Conservation (phyloP, 2,329 filamentous ascomycete genomes). For the Pestalotiopsis sp. region DNA sequence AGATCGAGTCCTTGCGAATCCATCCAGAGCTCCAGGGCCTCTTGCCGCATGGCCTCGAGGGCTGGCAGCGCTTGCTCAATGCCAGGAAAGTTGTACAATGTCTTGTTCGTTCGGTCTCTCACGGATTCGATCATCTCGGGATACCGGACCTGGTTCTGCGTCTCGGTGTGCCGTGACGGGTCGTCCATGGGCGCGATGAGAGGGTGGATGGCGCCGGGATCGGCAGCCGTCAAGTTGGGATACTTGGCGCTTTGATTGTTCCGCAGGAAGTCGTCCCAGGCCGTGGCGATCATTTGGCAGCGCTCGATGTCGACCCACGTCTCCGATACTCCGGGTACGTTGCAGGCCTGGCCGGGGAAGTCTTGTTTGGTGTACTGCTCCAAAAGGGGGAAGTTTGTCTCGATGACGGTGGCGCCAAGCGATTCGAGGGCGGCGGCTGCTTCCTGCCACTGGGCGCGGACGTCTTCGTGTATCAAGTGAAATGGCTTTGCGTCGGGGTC, state of each 20-base stretch:
- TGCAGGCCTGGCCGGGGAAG: background rate
- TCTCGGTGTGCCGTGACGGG: background rate
- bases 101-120: background rate
- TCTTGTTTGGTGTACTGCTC: background rate
- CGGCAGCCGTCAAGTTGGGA: background rate
- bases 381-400: background rate
- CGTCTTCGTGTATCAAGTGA: background rate
- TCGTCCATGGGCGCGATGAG: slow-evolving; percentile 2
- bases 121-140: background rate
- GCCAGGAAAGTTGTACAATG: background rate
- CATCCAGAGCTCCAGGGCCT: background rate
- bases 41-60: background rate
- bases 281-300: background rate
- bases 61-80: background rate
- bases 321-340: background rate
- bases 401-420: background rate
- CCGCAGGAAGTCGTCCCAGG: slow-evolving; percentile 1
- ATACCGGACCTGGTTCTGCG: background rate
- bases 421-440: background rate
- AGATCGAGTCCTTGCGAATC: background rate
- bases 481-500: too few relatives aligned
- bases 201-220: background rate
- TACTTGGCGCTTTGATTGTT: background rate
- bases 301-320: background rate
- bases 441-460: background rate